Evolutionary conservation across 306 rosid species (phyloP).

Genomic region (Fragaria ananassa): DNA sequence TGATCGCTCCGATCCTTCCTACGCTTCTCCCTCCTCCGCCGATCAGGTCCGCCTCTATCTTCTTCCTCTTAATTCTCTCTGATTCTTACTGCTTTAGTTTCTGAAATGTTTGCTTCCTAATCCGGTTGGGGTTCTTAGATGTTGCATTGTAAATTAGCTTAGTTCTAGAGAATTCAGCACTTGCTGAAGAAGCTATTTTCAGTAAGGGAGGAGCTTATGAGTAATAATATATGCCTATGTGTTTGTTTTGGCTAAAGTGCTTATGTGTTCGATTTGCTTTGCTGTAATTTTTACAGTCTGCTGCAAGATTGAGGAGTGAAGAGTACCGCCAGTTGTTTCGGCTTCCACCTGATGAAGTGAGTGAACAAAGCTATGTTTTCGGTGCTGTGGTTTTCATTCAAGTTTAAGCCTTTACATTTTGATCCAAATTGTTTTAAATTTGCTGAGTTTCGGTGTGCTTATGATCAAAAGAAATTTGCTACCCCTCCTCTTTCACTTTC

Average conservation of each 20-base stretch:
- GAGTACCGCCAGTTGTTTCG: conserved; percentile 95
- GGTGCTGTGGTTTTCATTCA: not conserved
- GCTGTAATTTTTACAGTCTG: conserved; percentile 36
- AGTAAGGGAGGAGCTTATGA: not conserved
- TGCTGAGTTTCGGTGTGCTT: not conserved
- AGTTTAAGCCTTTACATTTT: not conserved
- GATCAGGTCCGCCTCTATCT: conserved; percentile 47
- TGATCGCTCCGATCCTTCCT: conserved; percentile 44
- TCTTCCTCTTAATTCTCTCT: not conserved
- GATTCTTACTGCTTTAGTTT: conserved; percentile 4
- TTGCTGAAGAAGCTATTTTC: conserved; percentile 3
- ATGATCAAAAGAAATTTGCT: not conserved
- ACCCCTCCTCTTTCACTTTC: not conserved
- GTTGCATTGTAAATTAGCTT: not conserved
- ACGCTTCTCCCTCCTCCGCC: conserved; percentile 42
- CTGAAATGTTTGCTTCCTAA: not conserved
- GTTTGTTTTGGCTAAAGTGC: not conserved
- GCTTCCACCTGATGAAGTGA: conserved; percentile 84
- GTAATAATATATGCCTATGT: not conserved
- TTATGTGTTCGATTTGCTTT: not conserved
- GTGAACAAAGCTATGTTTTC: conserved; percentile 18
- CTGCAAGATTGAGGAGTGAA: conserved; percentile 62
- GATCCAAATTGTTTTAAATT: not conserved
- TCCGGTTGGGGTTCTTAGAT: not conserved
- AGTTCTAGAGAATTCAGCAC: not conserved